Evolutionary conservation across 495 filamentous ascomycete species (phyloP), one percentile per base, ranked within the genome.

Genomic region (Lasiosphaeria ovina): DNA sequence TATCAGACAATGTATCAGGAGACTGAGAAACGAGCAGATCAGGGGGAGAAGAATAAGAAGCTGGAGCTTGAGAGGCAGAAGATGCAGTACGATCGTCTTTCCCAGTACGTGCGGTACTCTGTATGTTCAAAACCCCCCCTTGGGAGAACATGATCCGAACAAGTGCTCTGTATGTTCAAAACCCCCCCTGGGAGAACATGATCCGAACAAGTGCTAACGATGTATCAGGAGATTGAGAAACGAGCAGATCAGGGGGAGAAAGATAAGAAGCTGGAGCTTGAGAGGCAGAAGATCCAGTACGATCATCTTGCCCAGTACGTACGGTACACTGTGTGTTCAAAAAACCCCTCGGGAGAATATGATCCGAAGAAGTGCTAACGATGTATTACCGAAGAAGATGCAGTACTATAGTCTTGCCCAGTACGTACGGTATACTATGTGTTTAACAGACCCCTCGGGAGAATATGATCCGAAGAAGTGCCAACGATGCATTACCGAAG

Each of bases 81-180:
- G 24, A 24, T 24, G 1, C 24, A 2, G 24, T 24, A 24, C 24
- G 24, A 24, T 24, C 24, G 24, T 24, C 38, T 11, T 68, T 72
- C 0, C 66, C 88, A 3, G 57, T 87, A 2, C 66, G 89, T 6
- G 78, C 81, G 0, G 69, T 0, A 14, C 35, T 0, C 58, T 71
- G 3, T 71, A 76, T 17, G 58, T 55, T 7, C n/a, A 33, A 1
- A 51, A 51, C 0, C 65, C 76, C 0, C 40, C 14, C 3, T 69
- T n/a, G n/a, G n/a, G n/a, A n/a, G n/a, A n/a, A n/a, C n/a, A n/a
- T n/a, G n/a, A 66, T 24, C 53, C 69, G 4, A n/a, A n/a, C n/a
- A n/a, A n/a, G n/a, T 63, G 56, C 75, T 84, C n/a, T n/a, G n/a
- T n/a, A n/a, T n/a, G n/a, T n/a, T n/a, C n/a, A n/a, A n/a, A n/a